Evolutionary conservation across 2,329 filamentous ascomycete species (phyloP), one percentile per base, ranked within the genome.

Genomic region (Ustulina deusta): DNA sequence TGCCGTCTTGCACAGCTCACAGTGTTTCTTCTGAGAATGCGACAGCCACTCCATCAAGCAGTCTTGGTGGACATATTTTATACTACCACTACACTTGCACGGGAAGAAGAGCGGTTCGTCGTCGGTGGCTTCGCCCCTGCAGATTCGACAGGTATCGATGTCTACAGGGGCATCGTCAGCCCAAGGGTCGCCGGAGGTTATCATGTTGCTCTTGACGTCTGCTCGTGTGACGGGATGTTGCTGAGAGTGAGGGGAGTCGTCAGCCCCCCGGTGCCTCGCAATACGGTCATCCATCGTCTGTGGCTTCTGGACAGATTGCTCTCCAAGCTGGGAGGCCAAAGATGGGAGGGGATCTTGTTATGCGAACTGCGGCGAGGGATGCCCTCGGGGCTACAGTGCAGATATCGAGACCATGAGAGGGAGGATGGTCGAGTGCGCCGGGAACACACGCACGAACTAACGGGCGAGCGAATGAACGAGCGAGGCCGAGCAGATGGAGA

Each of bases 1-100:
- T 0, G 94, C 91, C 2, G 96, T 99, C 83, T 99, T 99, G 89
- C 96, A 99, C 40, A 99, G 90, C 83, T 99, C 96, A 85, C 97
- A 99, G 84, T 99, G 93, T 81, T 98, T 98, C 87, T 99, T 99
- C 79, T 99, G 94, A 1, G 96, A 98, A 80, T 99, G 97, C 57
- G 94, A 95, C 25, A 99, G 86, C 96, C 96, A 99, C 81, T 98
- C 94, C 91, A 99, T 97, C 81, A 99, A 83, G 79, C 96, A 99
- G 79, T 97, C 93, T 81, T 99, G 96, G 79, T 99, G 96, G 69
- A 99, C 96, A 77, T 92, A 97, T 83, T 97, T 97, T 83, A 99
- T 99, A 82, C 95, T 98, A 65, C 96, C 96, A 78, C 93, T 97
- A 83, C 96, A 99, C 84, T 97, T 97, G 90, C 96, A 99, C 6